Evolutionary conservation across 2,329 filamentous ascomycete species (phyloP).

Genomic region (Aspergillus arachidicola): DNA sequence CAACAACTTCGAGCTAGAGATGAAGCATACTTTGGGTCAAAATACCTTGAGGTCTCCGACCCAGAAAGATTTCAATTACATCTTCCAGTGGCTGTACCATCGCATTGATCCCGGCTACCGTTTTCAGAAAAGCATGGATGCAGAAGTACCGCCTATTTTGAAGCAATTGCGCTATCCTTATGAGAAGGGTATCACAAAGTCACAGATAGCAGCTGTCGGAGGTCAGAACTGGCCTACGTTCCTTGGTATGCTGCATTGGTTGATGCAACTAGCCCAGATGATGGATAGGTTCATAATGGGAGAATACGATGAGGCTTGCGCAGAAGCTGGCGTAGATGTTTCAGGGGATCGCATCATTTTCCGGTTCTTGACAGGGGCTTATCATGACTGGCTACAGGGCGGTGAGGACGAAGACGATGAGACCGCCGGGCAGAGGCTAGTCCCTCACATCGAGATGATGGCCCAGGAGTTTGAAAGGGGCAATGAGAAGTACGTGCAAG

Average conservation of each 20-base stretch:
- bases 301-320: conserved; percentile 86
- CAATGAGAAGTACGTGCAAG: conserved; percentile 81
- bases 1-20: conserved; percentile 96
- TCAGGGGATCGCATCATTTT: conserved; percentile 91
- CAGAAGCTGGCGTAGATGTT: conserved; percentile 85
- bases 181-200: conserved; percentile 94
- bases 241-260: conserved; percentile 92
- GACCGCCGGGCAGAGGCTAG: conserved; percentile 75
- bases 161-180: conserved; percentile 95
- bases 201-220: conserved; percentile 89
- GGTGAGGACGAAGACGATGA: conserved; percentile 86
- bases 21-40: conserved; percentile 88
- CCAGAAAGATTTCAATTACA: conserved; percentile 96
- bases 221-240: conserved; percentile 98
- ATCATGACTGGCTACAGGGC: conserved; percentile 90
- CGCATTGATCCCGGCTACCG: conserved; percentile 91
- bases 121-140: conserved; percentile 92
- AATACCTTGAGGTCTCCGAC: conserved; percentile 93
- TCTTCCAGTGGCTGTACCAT: conserved; percentile 98
- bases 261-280: conserved; percentile 97
- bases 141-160: conserved; percentile 88
- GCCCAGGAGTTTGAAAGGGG: conserved; percentile 80
- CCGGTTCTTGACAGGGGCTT: conserved; percentile 84
- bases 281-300: conserved; percentile 78
- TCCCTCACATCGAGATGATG: conserved; percentile 86